A percentile compares a stretch with the other conserved stretches of the same genome.
Conservation (phyloP, 352 stramenopile species). For the Pythium aphanidermatum region DNA sequence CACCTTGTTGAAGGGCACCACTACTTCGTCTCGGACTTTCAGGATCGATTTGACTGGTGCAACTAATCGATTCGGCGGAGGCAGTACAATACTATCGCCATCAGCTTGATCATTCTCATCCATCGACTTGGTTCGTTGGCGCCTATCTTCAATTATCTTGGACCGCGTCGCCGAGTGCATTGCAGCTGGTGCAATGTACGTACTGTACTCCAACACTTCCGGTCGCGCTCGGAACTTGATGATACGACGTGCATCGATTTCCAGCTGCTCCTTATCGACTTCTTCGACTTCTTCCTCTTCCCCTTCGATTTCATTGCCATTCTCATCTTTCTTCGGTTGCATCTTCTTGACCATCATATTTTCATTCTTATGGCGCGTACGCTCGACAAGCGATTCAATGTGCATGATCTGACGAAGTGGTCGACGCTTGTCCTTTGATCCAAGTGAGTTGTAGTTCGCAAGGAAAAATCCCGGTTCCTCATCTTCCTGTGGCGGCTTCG, state of each 20-base stretch:
- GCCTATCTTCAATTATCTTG: slow-evolving; percentile 20
- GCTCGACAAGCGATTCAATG: slow-evolving; percentile 56
- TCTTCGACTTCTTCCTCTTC: slow-evolving; percentile 5
- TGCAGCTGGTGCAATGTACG: background rate
- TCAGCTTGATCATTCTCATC: slow-evolving; percentile 10
- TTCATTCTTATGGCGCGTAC: slow-evolving; percentile 27
- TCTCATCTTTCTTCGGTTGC: no score
- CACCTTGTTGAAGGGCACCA: slow-evolving; percentile 5
- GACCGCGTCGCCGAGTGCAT: slow-evolving; percentile 17
- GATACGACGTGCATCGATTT: background rate
- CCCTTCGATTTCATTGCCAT: no score
- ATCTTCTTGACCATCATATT: slow-evolving; percentile 16
- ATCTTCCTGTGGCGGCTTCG: slow-evolving; percentile 7
- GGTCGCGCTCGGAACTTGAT: slow-evolving; percentile 2
- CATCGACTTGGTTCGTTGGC: slow-evolving; percentile 8
- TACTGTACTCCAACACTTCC: slow-evolving; percentile 1
- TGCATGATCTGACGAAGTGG: slow-evolving; percentile 42
- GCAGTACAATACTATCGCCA: slow-evolving; percentile 10
- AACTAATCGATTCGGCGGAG: slow-evolving; percentile 34
- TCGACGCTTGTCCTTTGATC: slow-evolving; percentile 48
- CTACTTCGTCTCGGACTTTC: slow-evolving; percentile 34
- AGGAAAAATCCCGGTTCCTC: slow-evolving; percentile 41
- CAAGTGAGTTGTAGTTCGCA: slow-evolving; percentile 56
- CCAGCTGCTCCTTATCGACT: background rate
- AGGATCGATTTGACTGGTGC: slow-evolving; percentile 53